Base-by-base conservation (phyloP, 768 basidiomycete genomes). In the Lactifluus subvellereus region DNA sequence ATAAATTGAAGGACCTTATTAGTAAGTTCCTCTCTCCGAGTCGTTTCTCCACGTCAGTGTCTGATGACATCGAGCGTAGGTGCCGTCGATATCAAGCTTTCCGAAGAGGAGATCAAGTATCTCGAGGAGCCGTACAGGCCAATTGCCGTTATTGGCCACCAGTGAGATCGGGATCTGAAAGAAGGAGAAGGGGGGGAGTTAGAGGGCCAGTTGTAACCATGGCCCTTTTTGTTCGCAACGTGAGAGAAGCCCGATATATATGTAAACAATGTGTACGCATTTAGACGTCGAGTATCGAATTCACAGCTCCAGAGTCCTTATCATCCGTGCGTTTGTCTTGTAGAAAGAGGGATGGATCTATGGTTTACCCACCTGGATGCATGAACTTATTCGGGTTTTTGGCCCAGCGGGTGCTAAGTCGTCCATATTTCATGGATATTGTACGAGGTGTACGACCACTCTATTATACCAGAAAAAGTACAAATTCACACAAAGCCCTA, bases 101-200 rank as follows among this genome's bases (percentile, higher is more conserved):
- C 74, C 0, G 68, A 71, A 10, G 79, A 79, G 27, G 80, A 82
- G 67, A 65, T 76, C 64, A 72, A 77, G 65, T 70, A 68, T 52
- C 74, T 81, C 56, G 71, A 73, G 38, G 72, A 77, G 65, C 72
- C 74, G 2, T 80, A 81, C 70, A 61, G 66, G 40, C 68, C 68
- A 6, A 47, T n/a, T 1, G 27, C 48, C 20, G 9, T 69, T 32
- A 42, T 66, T 30, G 66, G 66, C 20, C 66, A 67, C n/a, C 32
- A 0, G 2, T 64, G 20, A 60, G 4, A n/a, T 42, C 22, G 8
- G 30, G 10, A 20, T 5, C 11, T 11, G 27, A 54, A 20, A 18
- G 4, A 30, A 16, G n/a, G 8, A 1, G 6, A 30, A 9, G 35
- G 10, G 14, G 7, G 20, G 8, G 30, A 14, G 13, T 1, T 7